These are phyloP conservation scores for Arxiozyma bovina DNA, from an alignment of 1,139 yeast genomes.

Conservation along the genomic window DNA sequence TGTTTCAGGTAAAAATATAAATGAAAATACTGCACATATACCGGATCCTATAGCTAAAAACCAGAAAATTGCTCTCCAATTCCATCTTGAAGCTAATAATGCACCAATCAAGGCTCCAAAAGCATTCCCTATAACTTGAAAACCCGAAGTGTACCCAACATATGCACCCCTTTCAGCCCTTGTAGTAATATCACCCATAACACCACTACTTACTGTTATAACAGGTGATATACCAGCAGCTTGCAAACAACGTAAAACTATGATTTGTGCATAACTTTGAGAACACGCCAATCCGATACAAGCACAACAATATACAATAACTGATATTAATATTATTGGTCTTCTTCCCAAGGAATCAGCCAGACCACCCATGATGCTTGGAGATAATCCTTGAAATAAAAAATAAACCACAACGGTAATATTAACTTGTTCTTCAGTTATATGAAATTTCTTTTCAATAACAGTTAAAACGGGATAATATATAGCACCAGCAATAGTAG, in stretches of 20 bases:
- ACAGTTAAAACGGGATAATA: slow-evolving; percentile 64
- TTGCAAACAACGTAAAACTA: slow-evolving; percentile 55
- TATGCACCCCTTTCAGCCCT: slow-evolving; percentile 55
- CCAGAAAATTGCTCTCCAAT: slow-evolving; percentile 75
- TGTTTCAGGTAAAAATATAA: slow-evolving; percentile 59
- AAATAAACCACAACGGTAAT: slow-evolving; percentile 64
- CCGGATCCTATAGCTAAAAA: slow-evolving; percentile 58
- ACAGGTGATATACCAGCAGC: slow-evolving; percentile 67
- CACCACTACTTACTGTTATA: slow-evolving; percentile 56
- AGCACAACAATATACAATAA: slow-evolving; percentile 45
- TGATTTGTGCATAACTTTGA: slow-evolving; percentile 39
- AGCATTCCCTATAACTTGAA: slow-evolving; percentile 63
- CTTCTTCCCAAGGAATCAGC: slow-evolving; percentile 65
- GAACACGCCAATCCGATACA: slow-evolving; percentile 51
- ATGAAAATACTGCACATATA: slow-evolving; percentile 32
- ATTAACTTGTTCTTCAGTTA: slow-evolving; percentile 49
- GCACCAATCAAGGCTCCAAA: slow-evolving; percentile 74
- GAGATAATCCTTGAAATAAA: slow-evolving; percentile 61
- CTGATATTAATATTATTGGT: slow-evolving; percentile 48
- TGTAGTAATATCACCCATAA: slow-evolving; percentile 59
- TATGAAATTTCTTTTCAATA: slow-evolving; percentile 43
- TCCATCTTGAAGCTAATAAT: slow-evolving; percentile 46
- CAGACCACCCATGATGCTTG: slow-evolving; percentile 54
- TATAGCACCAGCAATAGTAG: slow-evolving; percentile 60
- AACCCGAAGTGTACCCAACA: slow-evolving; percentile 54